Evolutionary conservation across 2,329 filamentous ascomycete species (phyloP).

Genomic region (Alternaria arborescens): DNA sequence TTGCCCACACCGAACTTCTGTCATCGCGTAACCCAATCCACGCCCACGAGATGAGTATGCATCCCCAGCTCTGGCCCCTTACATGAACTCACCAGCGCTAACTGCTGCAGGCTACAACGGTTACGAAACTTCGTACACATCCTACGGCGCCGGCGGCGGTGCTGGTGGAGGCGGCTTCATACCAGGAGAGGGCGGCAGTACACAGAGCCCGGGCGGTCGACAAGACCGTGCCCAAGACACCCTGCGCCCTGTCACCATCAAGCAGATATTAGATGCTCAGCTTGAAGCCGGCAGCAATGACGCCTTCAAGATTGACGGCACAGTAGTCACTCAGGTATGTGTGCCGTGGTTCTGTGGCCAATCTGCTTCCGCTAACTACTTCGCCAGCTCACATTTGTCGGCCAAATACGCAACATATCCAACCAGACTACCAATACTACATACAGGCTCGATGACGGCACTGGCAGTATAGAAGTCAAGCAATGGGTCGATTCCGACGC

Average conservation of each 20-base stretch:
- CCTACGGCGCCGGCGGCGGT: slow-evolving; percentile 64
- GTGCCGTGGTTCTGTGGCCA: not conserved
- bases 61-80: not conserved
- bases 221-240: slow-evolving; percentile 78
- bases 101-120: slow-evolving; percentile 41
- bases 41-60: slow-evolving; percentile 32
- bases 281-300: slow-evolving; percentile 65
- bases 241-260: slow-evolving; percentile 91
- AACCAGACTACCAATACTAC: slow-evolving; percentile 90
- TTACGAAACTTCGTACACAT: slow-evolving; percentile 63
- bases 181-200: slow-evolving; percentile 60
- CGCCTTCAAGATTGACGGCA: slow-evolving; percentile 79
- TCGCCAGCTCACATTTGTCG: slow-evolving; percentile 81
- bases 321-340: slow-evolving; percentile 68
- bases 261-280: slow-evolving; percentile 86
- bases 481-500: slow-evolving; percentile 77
- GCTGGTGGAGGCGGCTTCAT: slow-evolving; percentile 69
- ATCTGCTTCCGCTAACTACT: slow-evolving; percentile 16
- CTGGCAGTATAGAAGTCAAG: slow-evolving; percentile 89
- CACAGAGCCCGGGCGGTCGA: slow-evolving; percentile 53
- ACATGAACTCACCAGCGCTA: slow-evolving; percentile 3
- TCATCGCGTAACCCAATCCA: slow-evolving; percentile 20
- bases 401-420: slow-evolving; percentile 86
- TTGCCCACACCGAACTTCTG: slow-evolving; percentile 23
- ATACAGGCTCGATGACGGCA: slow-evolving; percentile 94